Conservation (phyloP, 2,329 filamentous ascomycete species). For the Hymenoscyphus linearis region DNA sequence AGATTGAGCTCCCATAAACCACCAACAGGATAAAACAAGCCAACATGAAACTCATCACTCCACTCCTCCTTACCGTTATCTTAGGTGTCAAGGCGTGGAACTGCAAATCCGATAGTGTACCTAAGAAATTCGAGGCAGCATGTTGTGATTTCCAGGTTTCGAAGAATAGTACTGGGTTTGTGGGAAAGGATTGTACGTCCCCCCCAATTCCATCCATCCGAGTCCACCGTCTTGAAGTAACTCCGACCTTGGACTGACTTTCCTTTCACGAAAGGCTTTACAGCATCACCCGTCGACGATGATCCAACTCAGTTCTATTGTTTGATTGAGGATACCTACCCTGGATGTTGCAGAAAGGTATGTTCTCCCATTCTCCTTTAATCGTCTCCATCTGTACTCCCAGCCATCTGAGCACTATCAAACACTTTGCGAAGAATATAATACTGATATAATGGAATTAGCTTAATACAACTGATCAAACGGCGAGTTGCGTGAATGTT, state of each 20-base stretch:
- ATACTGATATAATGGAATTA: neutral
- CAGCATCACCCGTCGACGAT: neutral
- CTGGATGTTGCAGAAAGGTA: neutral
- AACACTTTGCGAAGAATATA: neutral
- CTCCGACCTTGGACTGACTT: neutral
- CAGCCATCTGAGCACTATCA: neutral
- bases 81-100: neutral
- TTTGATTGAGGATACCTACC: neutral
- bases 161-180: neutral
- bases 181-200: neutral
- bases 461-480: neutral
- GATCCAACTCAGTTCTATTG: neutral
- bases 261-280: neutral
- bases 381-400: neutral
- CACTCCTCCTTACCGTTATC: neutral
- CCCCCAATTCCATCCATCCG: neutral
- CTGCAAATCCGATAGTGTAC: neutral
- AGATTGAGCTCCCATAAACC: too few species aligned
- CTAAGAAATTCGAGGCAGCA: neutral
- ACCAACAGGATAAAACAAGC: neutral
- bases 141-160: neutral
- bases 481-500: neutral
- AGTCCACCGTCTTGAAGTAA: neutral
- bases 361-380: too few species aligned
- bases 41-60: neutral